Conservation (phyloP, 176 grass and related monocot genomes). For the Ananas comosus region DNA sequence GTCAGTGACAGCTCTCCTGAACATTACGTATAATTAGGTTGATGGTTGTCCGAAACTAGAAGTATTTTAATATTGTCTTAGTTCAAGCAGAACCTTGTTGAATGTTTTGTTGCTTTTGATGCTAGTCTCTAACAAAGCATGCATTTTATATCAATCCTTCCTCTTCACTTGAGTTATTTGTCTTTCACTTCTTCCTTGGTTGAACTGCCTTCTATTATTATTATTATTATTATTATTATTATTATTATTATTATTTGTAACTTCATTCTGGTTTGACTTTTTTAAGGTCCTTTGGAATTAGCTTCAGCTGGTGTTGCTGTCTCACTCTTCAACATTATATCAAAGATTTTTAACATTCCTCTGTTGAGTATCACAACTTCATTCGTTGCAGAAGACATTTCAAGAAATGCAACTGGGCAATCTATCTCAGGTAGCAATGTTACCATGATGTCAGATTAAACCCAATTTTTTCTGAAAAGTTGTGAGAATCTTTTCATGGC, state of each 20-base stretch:
- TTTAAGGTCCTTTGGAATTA: conserved; percentile 53
- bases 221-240: not conserved
- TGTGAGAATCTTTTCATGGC: not conserved
- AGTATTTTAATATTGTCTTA: no score
- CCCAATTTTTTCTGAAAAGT: not conserved
- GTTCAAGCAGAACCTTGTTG: no score
- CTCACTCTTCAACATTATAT: conserved; percentile 63
- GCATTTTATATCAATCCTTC: no score
- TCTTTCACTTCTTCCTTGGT: not conserved
- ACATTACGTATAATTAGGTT: no score
- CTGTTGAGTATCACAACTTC: conserved; percentile 72
- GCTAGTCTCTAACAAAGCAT: no score
- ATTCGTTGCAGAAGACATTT: conserved; percentile 78
- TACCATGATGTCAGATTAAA: not conserved
- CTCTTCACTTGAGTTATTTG: no score
- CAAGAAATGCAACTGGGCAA: conserved; percentile 26
- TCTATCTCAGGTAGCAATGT: conserved; percentile 20
- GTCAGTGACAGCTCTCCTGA: no score
- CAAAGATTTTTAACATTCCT: conserved; percentile 65
- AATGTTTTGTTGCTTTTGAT: no score
- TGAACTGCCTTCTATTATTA: not conserved
- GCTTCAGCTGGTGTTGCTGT: conserved; percentile 60
- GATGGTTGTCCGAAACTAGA: no score
- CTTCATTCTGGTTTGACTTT: conserved; percentile 2
- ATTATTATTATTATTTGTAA: not conserved